phyloP scores from a whole-genome alignment of 768 basidiomycete genomes.

The Coprinopsis cinerea region DNA sequence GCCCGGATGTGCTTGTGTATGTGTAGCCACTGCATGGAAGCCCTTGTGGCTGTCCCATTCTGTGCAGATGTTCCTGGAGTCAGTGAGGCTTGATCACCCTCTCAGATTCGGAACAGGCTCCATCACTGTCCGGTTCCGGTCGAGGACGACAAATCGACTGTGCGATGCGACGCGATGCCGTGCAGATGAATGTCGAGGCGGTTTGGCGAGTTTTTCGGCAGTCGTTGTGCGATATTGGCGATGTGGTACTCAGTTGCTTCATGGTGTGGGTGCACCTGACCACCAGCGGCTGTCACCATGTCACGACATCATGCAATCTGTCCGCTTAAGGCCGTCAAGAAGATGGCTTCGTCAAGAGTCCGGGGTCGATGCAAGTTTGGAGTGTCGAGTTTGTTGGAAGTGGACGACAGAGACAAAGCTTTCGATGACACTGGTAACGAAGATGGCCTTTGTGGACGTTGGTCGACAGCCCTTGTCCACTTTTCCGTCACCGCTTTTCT shows the following conservation, averaged over 20 bases:
- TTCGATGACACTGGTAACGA: conserved; percentile 32
- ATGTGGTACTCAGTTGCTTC: not conserved
- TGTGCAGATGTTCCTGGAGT: conserved; percentile 3
- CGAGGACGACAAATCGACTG: not conserved
- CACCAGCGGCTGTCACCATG: conserved; percentile 28
- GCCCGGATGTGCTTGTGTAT: too few species aligned
- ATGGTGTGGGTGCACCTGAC: conserved; percentile 30
- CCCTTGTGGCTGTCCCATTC: not conserved
- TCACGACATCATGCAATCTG: conserved; percentile 11
- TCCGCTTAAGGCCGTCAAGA: not conserved
- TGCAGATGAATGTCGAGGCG: not conserved
- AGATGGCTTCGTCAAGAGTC: not conserved
- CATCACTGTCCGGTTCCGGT: not conserved
- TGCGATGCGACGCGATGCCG: not conserved
- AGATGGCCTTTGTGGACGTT: conserved; percentile 25
- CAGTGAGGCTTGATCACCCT: conserved; percentile 39
- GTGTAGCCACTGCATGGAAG: conserved; percentile 1
- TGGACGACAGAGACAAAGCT: conserved; percentile 35
- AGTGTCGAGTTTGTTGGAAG: conserved; percentile 1
- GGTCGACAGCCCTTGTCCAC: conserved; percentile 21
- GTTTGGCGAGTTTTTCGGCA: not conserved
- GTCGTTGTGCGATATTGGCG: conserved; percentile 2
- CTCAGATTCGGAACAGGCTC: conserved; percentile 10
- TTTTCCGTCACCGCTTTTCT: conserved; percentile 24
- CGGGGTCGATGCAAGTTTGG: not conserved